These are phyloP conservation scores for Eucalyptus regnans DNA, from an alignment of 345 rosid species.

Conservation along the genomic window DNA sequence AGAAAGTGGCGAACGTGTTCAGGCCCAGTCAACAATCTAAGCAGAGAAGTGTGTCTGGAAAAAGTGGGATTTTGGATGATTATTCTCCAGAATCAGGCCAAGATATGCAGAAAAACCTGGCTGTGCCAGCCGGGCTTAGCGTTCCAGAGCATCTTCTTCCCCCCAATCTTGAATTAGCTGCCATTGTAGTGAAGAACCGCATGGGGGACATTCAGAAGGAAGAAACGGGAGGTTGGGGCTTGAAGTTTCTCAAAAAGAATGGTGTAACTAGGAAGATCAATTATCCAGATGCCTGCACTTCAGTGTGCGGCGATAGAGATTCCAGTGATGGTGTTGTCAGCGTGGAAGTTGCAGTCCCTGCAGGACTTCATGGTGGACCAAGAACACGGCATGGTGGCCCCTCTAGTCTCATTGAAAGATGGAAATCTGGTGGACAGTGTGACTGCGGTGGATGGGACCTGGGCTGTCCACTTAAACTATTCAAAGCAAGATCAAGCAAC, in stretches of 20 bases:
- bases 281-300: constrained; percentile 5
- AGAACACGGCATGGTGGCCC: constrained; percentile 56
- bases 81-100: constrained; percentile 30
- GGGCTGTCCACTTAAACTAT: constrained; percentile 62
- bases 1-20: constrained; percentile 56
- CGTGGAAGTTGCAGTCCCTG: constrained; percentile 68
- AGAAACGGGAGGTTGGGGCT: constrained; percentile 84
- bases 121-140: constrained; percentile 13
- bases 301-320: constrained; percentile 4
- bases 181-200: constrained; percentile 60
- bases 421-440: constrained; percentile 85
- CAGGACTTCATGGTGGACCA: constrained; percentile 87
- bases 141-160: constrained; percentile 40
- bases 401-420: constrained; percentile 65
- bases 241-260: constrained; percentile 66
- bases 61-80: constrained; percentile 2
- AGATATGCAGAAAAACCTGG: constrained; percentile 16
- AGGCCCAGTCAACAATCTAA: constrained; percentile 32
- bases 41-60: constrained; percentile 19
- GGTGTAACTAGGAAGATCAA: constrained; percentile 10
- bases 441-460: constrained; percentile 99
- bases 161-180: constrained; percentile 60
- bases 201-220: constrained; percentile 12
- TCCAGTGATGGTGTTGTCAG: constrained; percentile 29
- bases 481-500: constrained; percentile 24